Evolutionary conservation across 2,329 filamentous ascomycete genomes (phyloP), one percentile per base, ranked within the genome.

Genomic region (Dactylella cylindrospora): DNA sequence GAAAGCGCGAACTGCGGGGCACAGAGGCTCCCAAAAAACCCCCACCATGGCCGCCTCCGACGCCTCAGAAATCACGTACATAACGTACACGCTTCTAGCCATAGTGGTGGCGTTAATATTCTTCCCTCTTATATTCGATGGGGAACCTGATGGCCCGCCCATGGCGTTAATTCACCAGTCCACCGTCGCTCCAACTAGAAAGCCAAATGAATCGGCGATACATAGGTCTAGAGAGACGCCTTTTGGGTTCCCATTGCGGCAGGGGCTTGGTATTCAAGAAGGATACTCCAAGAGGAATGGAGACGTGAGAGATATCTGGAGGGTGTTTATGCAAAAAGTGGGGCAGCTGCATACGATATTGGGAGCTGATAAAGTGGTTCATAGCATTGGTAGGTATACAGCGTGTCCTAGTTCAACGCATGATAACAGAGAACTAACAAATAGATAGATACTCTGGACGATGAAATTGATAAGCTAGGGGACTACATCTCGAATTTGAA

Each of bases 291-390:
- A 91, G 41, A 84, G 86, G 52, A 84, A 95, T 72, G 93, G 93
- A 36, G 91, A 98, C 69, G 76, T 98, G 66, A 81, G 91, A 50
- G 91, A 98, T 73, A 78, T 98, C 53, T 98, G 93, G 93, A 82
- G 84, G 65, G 80, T 81, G 70, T 86, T 83, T 33, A 78, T 84
- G 38, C 67, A 69, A 50, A 80, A 83, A 52, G 81, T 45, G 12
- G 57, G 57, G 4, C 57, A 62, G 8, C n/a, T 62, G 13, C 57
- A 62, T 17, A 62, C 57, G 8, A 40, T 62, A 17, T 40, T 88
- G 49, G 91, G 91, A 51, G 84, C 80, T 54, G 80, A 88, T 70
- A 83, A 85, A 62, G 78, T 90, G 5, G 49, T 62, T 13, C 57
- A 62, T 15, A 62, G 57, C 26, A 54, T 62, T 49, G 57, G 57